Percentiles rank a stretch among this genome's conserved stretches.
Evolutionary conservation across 495 filamentous ascomycete genomes (phyloP).

Genomic region (Penicillium arizonense): DNA sequence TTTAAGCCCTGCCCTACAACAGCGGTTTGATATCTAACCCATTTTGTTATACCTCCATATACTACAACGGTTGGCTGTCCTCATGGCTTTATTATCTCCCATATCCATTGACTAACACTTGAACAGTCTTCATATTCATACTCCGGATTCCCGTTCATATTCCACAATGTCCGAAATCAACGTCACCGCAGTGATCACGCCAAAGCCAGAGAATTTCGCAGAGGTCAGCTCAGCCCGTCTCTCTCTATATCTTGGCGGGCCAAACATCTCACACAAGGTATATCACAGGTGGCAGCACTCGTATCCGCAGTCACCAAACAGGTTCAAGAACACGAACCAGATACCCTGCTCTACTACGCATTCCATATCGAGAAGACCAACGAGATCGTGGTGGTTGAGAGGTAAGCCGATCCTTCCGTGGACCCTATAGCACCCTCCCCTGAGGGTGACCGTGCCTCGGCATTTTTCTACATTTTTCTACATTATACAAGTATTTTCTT

Average conservation of each 20-base stretch:
- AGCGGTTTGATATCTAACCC: neutral
- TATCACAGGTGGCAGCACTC: slow-evolving; percentile 20
- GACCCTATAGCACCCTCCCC: neutral
- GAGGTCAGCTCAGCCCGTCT: slow-evolving; percentile 19
- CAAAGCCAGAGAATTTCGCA: slow-evolving; percentile 32
- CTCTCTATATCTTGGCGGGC: neutral
- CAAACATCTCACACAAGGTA: neutral
- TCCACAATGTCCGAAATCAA: slow-evolving; percentile 30
- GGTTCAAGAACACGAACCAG: slow-evolving; percentile 32
- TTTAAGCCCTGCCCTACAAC: neutral
- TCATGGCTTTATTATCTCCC: too few species aligned
- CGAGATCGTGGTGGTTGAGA: slow-evolving; percentile 34
- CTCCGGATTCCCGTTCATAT: neutral
- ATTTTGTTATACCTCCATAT: too few species aligned
- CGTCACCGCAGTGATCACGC: slow-evolving; percentile 26
- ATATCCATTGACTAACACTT: neutral
- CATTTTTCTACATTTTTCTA: neutral
- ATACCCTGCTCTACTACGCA: slow-evolving; percentile 34
- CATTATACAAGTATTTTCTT: neutral
- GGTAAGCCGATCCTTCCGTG: slow-evolving; percentile 13
- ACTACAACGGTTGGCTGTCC: too few species aligned
- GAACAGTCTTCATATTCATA: neutral
- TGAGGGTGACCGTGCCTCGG: slow-evolving; percentile 15
- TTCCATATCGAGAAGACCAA: slow-evolving; percentile 24
- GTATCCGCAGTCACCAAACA: slow-evolving; percentile 24